A percentile compares a stretch with the other conserved stretches of the same genome.
phyloP scores from a whole-genome alignment of 306 rosid species.

The Malus sylvestris region DNA sequence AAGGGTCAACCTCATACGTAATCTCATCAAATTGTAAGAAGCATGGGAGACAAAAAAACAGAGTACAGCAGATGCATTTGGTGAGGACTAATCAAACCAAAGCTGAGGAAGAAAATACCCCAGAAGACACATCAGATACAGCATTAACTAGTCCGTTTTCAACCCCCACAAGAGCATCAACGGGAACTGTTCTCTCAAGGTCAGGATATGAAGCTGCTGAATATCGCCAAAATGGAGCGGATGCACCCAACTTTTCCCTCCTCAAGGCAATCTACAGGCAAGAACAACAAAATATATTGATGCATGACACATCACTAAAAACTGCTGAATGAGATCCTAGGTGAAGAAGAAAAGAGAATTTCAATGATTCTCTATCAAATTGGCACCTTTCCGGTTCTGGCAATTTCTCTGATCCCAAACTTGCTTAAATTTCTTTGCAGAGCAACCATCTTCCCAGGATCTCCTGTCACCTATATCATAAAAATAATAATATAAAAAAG shows the following conservation, averaged over 20 bases:
- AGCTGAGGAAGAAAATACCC: conserved; percentile 38
- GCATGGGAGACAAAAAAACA: not conserved
- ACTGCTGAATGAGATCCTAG: not conserved
- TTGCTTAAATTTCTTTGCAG: conserved; percentile 58
- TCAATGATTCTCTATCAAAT: conserved; percentile 1
- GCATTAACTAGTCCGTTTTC: conserved; percentile 21
- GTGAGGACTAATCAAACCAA: not conserved
- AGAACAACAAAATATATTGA: conserved; percentile 5
- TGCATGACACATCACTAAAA: conserved; percentile 6
- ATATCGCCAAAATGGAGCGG: conserved; percentile 89
- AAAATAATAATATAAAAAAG: not conserved
- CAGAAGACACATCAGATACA: conserved; percentile 33
- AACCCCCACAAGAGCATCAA: conserved; percentile 40
- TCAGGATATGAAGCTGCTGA: conserved; percentile 93
- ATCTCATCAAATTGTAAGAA: not conserved
- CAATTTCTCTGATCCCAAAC: conserved; percentile 80
- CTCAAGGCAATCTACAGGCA: conserved; percentile 68
- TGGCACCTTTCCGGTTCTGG: conserved; percentile 84
- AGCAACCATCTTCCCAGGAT: conserved; percentile 85
- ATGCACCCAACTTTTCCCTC: conserved; percentile 81
- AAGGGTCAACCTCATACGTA: not conserved
- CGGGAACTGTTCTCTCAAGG: conserved; percentile 46
- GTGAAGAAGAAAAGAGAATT: conserved; percentile 8
- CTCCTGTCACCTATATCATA: conserved; percentile 67
- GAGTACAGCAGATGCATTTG: too few species aligned